These are phyloP conservation scores for Eurotiales sp. DNA, from an alignment of 2,329 filamentous ascomycete species.

Conservation along the genomic window DNA sequence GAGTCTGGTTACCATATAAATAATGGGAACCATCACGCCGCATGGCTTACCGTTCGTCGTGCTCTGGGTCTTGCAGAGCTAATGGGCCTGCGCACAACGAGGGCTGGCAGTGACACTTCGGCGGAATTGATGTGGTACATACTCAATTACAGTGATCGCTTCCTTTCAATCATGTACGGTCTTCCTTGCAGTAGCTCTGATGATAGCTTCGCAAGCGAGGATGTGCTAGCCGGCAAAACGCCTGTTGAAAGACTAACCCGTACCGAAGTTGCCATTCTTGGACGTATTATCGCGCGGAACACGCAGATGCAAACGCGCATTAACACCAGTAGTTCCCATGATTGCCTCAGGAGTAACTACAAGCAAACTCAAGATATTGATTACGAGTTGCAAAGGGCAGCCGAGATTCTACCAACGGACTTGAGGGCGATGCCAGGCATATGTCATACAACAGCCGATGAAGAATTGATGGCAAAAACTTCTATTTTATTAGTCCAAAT, in stretches of 20 bases:
- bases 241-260: constrained; percentile 16
- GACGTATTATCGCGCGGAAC: constrained; percentile 19
- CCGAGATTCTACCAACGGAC: constrained; percentile 15
- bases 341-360: background rate
- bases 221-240: background rate
- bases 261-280: constrained; percentile 16
- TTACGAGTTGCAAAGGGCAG: constrained; percentile 17
- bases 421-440: constrained; percentile 14
- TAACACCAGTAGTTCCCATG: background rate
- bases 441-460: constrained; percentile 1
- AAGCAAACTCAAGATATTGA: constrained; percentile 20
- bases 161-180: constrained; percentile 49
- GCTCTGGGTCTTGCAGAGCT: constrained; percentile 49
- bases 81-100: constrained; percentile 39
- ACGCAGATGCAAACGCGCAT: constrained; percentile 14
- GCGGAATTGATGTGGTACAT: constrained; percentile 31
- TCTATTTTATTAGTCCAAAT: constrained; percentile 19
- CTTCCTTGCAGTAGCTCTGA: constrained; percentile 40
- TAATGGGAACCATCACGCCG: constrained; percentile 49
- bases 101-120: constrained; percentile 16
- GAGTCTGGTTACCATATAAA: constrained; percentile 51
- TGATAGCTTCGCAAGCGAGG: constrained; percentile 4
- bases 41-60: constrained; percentile 48
- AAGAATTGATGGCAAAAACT: constrained; percentile 15
- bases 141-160: constrained; percentile 44